phyloP scores from a whole-genome alignment of 2,329 filamentous ascomycete species.

The Arthrobotrys entomopaga region DNA sequence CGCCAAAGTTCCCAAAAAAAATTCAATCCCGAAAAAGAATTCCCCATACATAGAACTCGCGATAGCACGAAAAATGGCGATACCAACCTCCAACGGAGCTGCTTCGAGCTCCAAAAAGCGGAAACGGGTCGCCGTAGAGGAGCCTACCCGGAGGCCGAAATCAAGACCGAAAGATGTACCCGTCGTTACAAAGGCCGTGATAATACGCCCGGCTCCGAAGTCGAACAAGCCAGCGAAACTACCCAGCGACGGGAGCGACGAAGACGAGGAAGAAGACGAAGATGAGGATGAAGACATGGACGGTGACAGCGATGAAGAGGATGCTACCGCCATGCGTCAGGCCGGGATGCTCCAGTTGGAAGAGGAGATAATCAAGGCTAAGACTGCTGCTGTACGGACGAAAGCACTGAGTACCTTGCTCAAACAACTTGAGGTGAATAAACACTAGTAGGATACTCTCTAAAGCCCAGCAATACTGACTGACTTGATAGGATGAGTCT shows the following conservation, averaged over 20 bases:
- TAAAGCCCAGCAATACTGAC: neutral
- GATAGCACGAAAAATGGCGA: conserved; percentile 44
- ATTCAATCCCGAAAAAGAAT: neutral
- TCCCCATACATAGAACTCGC: neutral
- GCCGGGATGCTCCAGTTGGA: conserved; percentile 79
- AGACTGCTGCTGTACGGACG: conserved; percentile 89
- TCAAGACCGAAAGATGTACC: conserved; percentile 36
- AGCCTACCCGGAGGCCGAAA: conserved; percentile 25
- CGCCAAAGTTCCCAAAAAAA: conserved; percentile 49
- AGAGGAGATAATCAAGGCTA: conserved; percentile 85
- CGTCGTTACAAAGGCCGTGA: conserved; percentile 46
- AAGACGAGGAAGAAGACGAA: conserved; percentile 28
- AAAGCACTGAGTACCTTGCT: conserved; percentile 66
- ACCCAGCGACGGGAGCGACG: conserved; percentile 37
- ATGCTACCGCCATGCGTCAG: conserved; percentile 61
- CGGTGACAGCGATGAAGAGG: conserved; percentile 34
- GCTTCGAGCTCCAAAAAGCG: conserved; percentile 46
- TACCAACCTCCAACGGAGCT: conserved; percentile 34
- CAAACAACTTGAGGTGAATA: conserved; percentile 66
- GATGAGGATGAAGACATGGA: conserved; percentile 33
- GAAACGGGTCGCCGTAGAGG: conserved; percentile 47
- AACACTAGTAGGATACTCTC: neutral
- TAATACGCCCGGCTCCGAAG: conserved; percentile 42
- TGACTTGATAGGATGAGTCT: conserved; percentile 63
- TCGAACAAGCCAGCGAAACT: conserved; percentile 15